Evolutionary conservation across 768 basidiomycete species (phyloP).

Genomic region (Sarcodon aspratus): DNA sequence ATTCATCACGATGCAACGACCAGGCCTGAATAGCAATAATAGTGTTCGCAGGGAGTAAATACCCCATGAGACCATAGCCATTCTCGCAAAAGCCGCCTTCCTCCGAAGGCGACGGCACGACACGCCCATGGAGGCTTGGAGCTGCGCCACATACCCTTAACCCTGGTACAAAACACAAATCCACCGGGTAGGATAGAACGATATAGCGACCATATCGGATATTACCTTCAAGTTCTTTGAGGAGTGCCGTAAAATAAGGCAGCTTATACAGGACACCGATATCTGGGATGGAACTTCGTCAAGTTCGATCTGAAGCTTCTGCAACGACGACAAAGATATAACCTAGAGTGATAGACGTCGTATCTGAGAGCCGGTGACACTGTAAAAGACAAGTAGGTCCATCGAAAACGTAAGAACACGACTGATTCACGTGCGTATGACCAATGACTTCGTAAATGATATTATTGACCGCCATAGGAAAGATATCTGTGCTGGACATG

Average conservation of each 20-base stretch:
- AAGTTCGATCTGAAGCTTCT: slow-evolving; percentile 60
- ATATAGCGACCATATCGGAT: slow-evolving; percentile 26
- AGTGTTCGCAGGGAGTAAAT: slow-evolving; percentile 69
- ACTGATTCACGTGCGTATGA: slow-evolving; percentile 64
- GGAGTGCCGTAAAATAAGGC: slow-evolving; percentile 34
- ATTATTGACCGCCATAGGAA: slow-evolving; percentile 54
- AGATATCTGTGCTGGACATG: slow-evolving; percentile 30
- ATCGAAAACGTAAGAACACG: neutral
- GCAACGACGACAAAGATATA: slow-evolving; percentile 60
- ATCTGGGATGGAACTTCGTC: slow-evolving; percentile 60
- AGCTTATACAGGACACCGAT: slow-evolving; percentile 41
- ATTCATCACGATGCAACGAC: slow-evolving; percentile 71
- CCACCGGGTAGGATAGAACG: neutral
- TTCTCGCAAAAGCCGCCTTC: slow-evolving; percentile 44
- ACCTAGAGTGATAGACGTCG: slow-evolving; percentile 59
- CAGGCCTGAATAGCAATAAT: slow-evolving; percentile 73
- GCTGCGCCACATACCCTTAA: slow-evolving; percentile 61
- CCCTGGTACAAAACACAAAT: slow-evolving; percentile 25
- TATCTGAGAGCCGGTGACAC: slow-evolving; percentile 74
- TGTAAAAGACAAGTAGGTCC: slow-evolving; percentile 21
- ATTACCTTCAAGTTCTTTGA: too few relatives aligned
- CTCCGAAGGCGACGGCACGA: slow-evolving; percentile 50
- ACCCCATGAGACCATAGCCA: slow-evolving; percentile 70
- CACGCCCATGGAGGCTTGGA: slow-evolving; percentile 68
- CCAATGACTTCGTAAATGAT: slow-evolving; percentile 78